These are phyloP conservation scores for Fusarium torreyae DNA, from an alignment of 2,329 filamentous ascomycete species.

Conservation along the genomic window DNA sequence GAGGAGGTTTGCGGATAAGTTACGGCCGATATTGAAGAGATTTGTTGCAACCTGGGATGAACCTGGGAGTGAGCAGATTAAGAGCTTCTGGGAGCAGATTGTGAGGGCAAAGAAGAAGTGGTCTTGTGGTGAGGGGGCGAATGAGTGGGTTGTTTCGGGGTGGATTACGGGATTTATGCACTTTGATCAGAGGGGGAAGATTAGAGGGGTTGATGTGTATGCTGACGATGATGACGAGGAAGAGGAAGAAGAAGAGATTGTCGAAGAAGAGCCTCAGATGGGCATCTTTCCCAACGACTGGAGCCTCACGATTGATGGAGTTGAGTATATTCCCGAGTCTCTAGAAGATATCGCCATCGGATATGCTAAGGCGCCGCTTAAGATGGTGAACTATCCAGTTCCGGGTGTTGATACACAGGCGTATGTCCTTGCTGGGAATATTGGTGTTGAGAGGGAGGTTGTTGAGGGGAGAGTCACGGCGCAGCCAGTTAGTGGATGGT, in stretches of 20 bases:
- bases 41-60: conserved; percentile 63
- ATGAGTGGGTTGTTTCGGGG: conserved; percentile 59
- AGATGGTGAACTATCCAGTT: conserved; percentile 54
- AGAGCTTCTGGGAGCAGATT: conserved; percentile 62
- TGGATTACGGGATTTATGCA: conserved; percentile 66
- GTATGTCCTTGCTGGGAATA: conserved; percentile 58
- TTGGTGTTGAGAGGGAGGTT: conserved; percentile 53
- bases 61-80: conserved; percentile 52
- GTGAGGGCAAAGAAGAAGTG: conserved; percentile 55
- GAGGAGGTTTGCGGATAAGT: conserved; percentile 54
- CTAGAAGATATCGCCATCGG: conserved; percentile 55
- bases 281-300: conserved; percentile 11
- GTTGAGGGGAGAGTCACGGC: conserved; percentile 47
- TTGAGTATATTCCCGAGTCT: conserved; percentile 51
- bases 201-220: conserved; percentile 5
- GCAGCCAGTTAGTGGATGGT: conserved; percentile 58
- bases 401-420: conserved; percentile 50
- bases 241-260: background rate
- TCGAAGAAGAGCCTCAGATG: background rate
- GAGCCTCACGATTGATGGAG: conserved; percentile 48
- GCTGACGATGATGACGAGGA: conserved; percentile 10
- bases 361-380: conserved; percentile 59
- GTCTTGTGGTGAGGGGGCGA: conserved; percentile 50
- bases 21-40: conserved; percentile 61
- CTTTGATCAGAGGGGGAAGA: conserved; percentile 57